Percentiles rank a stretch among this genome's conserved stretches.
phyloP scores from a whole-genome alignment of 495 filamentous ascomycete species.

The Xanthoparmelia taractica region DNA sequence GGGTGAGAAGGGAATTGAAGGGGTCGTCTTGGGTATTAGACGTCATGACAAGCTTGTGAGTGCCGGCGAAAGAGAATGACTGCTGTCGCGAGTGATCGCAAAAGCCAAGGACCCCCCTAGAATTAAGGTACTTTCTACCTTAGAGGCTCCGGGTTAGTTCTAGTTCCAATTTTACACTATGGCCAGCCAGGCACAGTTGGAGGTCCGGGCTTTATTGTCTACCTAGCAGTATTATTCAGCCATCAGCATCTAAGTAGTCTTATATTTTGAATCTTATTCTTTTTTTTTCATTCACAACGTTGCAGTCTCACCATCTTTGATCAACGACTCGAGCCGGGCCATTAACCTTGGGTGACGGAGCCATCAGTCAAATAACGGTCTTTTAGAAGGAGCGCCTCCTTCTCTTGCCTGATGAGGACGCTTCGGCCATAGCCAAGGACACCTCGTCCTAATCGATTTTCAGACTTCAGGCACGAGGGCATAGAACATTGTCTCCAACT shows the following conservation, averaged over 20 bases:
- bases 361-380: not conserved
- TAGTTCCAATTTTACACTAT: too few relatives aligned
- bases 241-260: not conserved
- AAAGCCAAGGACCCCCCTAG: too few relatives aligned
- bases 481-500: not conserved
- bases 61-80: not conserved
- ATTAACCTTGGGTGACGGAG: not conserved
- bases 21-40: not conserved
- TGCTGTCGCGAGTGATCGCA: slow-evolving; percentile 5
- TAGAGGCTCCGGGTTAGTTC: too few relatives aligned
- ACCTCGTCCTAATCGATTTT: slow-evolving; percentile 9
- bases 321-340: not conserved
- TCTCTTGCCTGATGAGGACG: slow-evolving; percentile 11
- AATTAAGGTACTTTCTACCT: too few relatives aligned
- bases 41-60: not conserved
- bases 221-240: not conserved
- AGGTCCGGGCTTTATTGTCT: not conserved
- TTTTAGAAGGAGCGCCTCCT: slow-evolving; percentile 1
- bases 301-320: not conserved
- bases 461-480: not conserved
- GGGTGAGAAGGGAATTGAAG: slow-evolving; percentile 61
- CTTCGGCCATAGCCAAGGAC: slow-evolving; percentile 9
- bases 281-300: too few relatives aligned
- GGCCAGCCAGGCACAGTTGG: too few relatives aligned
- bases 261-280: not conserved